Evolutionary conservation across 169 alveolate species (phyloP), one percentile per base, ranked within the genome.

Genomic region (Plasmodium gonderi): DNA sequence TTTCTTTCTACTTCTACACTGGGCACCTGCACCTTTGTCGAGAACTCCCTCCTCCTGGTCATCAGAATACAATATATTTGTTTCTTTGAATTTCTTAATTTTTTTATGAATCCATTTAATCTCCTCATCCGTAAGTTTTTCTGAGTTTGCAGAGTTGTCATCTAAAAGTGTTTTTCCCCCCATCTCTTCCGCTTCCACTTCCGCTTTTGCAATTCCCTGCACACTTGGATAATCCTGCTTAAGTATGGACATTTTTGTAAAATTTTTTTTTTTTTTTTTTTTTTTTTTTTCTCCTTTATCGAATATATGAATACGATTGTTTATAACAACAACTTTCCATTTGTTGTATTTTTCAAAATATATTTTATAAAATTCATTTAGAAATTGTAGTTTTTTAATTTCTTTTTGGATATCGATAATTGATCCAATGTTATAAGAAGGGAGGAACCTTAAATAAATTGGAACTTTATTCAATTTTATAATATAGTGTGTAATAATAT

Each of bases 351-450:
- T 74, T 75, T 87, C 93, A 74, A 87, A 87, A 74, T 87, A 87
- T 0, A 87, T 51, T 87, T 87, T 87, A 33, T 87, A 87, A 42
- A 87, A 87, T 60, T 87, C 93, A n/a, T 87, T 87, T 87, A 87
- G 23, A 40, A 87, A 75, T 38, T 87, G 79, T 20, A 87, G 45
- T 20, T 75, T 87, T 75, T 87, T 87, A 1, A 87, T 87, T 74
- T 87, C 93, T 20, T 44, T 75, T 40, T 87, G 65, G 40, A 87
- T 87, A 75, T 87, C 93, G 9, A 82, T 87, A 68, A 87, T 49
- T 0, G 93, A 87, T n/a, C 93, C 93, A 12, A 87, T 87, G 33
- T 87, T 87, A 67, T 87, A 87, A n/a, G 93, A 87, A 1, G 93
- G 93, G 12, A 87, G 23, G 69, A 87, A 87, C 8, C 93, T 42